Percentiles rank a stretch among this genome's conserved stretches.
Conservation (phyloP, 1,139 yeast species). For the Suhomyces atakaporum region DNA sequence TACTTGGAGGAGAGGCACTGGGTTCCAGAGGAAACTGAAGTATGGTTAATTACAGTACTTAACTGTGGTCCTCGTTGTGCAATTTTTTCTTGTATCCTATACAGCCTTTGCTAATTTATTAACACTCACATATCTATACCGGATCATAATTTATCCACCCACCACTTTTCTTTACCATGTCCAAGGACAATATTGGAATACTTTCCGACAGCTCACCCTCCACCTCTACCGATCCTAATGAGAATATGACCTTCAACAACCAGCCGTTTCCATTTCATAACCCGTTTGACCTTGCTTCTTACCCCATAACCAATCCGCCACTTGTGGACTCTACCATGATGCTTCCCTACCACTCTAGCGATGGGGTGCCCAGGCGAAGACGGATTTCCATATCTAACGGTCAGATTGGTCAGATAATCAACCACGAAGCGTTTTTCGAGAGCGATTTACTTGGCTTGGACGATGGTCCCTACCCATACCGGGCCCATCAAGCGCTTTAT, state of each 20-base stretch:
- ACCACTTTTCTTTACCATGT: neutral
- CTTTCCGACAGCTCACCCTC: neutral
- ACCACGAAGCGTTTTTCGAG: slow-evolving; percentile 45
- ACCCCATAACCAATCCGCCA: slow-evolving; percentile 69
- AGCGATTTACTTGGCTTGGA: slow-evolving; percentile 22
- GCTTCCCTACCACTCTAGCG: slow-evolving; percentile 38
- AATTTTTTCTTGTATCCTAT: no score
- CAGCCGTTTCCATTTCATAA: slow-evolving; percentile 27
- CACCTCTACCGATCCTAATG: slow-evolving; percentile 1
- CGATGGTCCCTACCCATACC: slow-evolving; percentile 13
- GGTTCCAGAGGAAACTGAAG: no score
- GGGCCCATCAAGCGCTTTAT: neutral
- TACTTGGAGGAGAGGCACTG: no score
- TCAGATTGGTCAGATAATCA: slow-evolving; percentile 69
- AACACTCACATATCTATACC: no score
- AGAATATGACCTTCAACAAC: slow-evolving; percentile 6
- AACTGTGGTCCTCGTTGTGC: no score
- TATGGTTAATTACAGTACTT: no score
- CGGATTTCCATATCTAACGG: slow-evolving; percentile 75
- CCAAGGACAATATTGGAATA: neutral
- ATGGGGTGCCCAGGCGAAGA: slow-evolving; percentile 55
- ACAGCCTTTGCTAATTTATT: no score
- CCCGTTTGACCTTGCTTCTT: slow-evolving; percentile 46
- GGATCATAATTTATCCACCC: no score
- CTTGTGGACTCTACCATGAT: slow-evolving; percentile 57